Evolutionary conservation across 2,329 filamentous ascomycete species (phyloP).

Genomic region (Neospermospora avenae): DNA sequence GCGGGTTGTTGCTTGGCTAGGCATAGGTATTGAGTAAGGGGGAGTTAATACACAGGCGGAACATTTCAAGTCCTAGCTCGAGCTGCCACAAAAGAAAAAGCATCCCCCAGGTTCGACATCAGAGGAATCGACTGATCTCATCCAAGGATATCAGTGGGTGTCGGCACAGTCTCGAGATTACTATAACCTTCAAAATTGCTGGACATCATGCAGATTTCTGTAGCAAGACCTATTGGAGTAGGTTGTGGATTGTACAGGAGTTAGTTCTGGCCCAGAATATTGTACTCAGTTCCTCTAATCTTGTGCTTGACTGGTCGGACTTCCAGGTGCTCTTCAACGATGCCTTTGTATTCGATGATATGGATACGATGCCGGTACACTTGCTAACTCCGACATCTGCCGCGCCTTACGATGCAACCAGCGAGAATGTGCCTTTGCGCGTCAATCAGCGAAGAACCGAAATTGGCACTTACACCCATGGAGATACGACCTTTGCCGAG

Average conservation of each 20-base stretch:
- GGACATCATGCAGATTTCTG: background rate
- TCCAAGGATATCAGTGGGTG: background rate
- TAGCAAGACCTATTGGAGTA: background rate
- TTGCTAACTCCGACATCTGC: background rate
- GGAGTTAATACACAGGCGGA: background rate
- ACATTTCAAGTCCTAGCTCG: too few species aligned
- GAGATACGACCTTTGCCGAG: background rate
- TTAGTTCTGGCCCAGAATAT: background rate
- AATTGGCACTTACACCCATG: too few species aligned
- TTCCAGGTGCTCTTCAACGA: background rate
- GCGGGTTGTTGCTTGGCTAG: slow-evolving; percentile 16
- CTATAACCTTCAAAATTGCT: background rate
- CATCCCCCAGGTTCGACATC: background rate
- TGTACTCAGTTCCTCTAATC: background rate
- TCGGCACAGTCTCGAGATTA: background rate
- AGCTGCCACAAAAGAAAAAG: background rate
- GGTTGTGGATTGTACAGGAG: background rate
- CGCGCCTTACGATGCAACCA: too few species aligned
- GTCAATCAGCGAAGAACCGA: too few species aligned
- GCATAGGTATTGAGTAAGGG: slow-evolving; percentile 3
- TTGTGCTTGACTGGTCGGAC: background rate
- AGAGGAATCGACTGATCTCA: background rate
- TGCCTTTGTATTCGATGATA: background rate
- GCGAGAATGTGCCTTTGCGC: too few species aligned
- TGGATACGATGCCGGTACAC: background rate